Base-by-base conservation (phyloP, 805 yeast genomes). In the Myxozyma sirexii region DNA sequence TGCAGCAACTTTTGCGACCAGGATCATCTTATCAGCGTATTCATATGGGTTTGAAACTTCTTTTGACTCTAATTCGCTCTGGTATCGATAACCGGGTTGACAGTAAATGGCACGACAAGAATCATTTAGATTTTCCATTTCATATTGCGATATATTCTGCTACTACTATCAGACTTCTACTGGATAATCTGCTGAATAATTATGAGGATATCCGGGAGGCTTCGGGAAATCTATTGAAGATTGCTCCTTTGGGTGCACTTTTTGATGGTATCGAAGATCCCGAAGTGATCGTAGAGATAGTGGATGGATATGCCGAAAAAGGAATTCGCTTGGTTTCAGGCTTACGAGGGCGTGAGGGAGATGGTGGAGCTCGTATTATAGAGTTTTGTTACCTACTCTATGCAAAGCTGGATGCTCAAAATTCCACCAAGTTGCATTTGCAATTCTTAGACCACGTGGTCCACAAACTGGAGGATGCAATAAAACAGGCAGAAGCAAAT, bases 321-420 rank as follows among this genome's bases (percentile, higher is more conserved):
- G 60, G 67, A 68, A 10, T 60, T 57, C 7, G 31, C 37, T 27
- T 75, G 65, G 51, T 76, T 74, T 10, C 72, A 58, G 68, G 75
- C 56, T 53, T 75, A 74, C 70, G 75, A 72, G 84, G 86, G 39
- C 83, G 91, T 55, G 83, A 79, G 59, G 85, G 88, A 46, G 97
- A 91, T 60, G 86, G 89, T 24, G 97, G 92, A 7, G 91, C 96
- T 0, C 80, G 84, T 41, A 75, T 85, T 15, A 74, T 87, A 29
- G 83, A 82, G 67, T 79, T 84, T 68, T 60, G 86, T 19, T 78
- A 78, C 49, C 64, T 66, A 58, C 68, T 78, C 57, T 72, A 76
- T 51, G 38, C 19, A 24, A 23, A 21, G 29, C 15, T 49, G 12
- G 41, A 48, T 29, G 70, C 73, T 63, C 71, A 70, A 53, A 39